Evolutionary conservation across 2,329 filamentous ascomycete species (phyloP).

Genomic region (Aureobasidium sp.): DNA sequence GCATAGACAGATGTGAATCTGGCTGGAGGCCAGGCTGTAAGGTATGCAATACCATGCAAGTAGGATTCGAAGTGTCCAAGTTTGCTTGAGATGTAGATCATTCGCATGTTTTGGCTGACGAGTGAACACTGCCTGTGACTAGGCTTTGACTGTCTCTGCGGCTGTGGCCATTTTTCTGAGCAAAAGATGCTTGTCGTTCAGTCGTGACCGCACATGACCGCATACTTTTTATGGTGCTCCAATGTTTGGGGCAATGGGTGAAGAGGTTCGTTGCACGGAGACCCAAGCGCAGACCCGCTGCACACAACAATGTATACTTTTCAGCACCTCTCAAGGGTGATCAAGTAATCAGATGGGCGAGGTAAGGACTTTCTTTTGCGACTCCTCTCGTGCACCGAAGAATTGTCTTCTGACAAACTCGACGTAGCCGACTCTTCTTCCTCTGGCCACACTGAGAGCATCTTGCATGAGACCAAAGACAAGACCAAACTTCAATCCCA

Average conservation of each 20-base stretch:
- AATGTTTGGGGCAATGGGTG: background rate
- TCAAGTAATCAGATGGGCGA: background rate
- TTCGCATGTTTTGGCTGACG: too few relatives aligned
- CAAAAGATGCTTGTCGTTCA: background rate
- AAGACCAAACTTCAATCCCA: slow-evolving; percentile 71
- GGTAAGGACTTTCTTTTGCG: background rate
- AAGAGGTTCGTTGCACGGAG: background rate
- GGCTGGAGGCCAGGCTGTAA: background rate
- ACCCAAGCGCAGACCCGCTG: background rate
- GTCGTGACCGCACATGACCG: background rate
- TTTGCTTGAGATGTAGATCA: background rate
- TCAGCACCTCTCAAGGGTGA: background rate
- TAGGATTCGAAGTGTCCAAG: background rate
- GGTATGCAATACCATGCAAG: background rate
- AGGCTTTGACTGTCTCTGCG: too few relatives aligned
- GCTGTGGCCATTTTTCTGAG: background rate
- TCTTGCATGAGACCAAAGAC: slow-evolving; percentile 79
- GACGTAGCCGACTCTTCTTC: slow-evolving; percentile 67
- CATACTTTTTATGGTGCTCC: background rate
- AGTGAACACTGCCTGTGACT: too few relatives aligned
- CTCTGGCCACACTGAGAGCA: slow-evolving; percentile 58
- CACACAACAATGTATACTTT: background rate
- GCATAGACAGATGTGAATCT: background rate
- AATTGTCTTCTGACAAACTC: slow-evolving; percentile 44
- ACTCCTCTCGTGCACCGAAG: slow-evolving; percentile 17